Conservation (phyloP, 106 monocot species). For the Acanthochlamys bracteata region DNA sequence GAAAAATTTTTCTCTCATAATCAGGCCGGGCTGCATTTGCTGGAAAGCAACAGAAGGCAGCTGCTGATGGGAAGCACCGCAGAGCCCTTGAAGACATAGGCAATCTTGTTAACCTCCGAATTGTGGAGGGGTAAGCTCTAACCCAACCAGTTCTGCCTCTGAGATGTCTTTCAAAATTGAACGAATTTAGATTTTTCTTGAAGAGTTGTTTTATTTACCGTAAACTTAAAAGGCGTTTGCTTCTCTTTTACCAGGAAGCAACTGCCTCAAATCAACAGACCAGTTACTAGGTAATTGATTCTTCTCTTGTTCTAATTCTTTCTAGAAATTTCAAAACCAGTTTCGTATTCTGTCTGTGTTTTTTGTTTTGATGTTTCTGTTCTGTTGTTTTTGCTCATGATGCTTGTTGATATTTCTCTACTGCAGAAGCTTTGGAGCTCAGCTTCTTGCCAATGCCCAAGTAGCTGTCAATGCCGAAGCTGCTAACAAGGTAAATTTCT, state of each 20-base stretch:
- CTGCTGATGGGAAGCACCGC: conserved; percentile 18
- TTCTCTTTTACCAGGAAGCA: conserved; percentile 2
- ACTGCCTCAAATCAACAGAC: conserved; percentile 13
- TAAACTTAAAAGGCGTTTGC: not conserved
- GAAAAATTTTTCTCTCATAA: not conserved
- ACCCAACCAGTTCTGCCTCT: not conserved
- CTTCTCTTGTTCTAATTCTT: not conserved
- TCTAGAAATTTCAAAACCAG: not conserved
- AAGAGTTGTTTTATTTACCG: not conserved
- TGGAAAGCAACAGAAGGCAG: conserved; percentile 25
- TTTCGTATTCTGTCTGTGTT: not conserved
- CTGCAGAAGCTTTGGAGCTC: conserved; percentile 33
- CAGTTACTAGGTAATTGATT: conserved; percentile 17
- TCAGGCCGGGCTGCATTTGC: conserved; percentile 13
- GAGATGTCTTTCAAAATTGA: not conserved
- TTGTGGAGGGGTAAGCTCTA: conserved; percentile 4
- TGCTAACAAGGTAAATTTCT: not conserved
- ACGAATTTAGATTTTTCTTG: not conserved
- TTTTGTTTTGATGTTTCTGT: not conserved
- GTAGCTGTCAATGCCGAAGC: not conserved
- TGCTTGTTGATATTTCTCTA: not conserved
- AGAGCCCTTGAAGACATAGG: conserved; percentile 44
- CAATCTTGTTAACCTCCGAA: conserved; percentile 23
- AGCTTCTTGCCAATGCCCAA: conserved; percentile 33
- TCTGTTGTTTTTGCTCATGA: not conserved